phyloP scores from a whole-genome alignment of 139 green algal genomes.

The Ettlia oleoabundans region DNA sequence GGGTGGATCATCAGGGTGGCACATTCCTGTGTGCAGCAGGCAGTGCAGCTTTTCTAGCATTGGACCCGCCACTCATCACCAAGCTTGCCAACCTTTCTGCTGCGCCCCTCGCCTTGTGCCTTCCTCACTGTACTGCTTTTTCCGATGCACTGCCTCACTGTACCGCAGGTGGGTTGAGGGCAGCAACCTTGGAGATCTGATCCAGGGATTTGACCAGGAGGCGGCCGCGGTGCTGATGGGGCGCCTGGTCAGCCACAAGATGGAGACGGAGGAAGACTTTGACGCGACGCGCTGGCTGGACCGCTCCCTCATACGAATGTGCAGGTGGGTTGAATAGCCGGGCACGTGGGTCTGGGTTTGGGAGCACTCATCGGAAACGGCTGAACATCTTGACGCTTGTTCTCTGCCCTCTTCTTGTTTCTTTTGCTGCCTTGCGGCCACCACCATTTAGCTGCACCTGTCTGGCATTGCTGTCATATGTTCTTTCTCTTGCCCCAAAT shows the following conservation, averaged over 20 bases:
- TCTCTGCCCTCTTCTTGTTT: no score
- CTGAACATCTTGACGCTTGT: no score
- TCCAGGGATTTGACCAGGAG: constrained; percentile 97
- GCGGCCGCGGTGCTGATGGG: constrained; percentile 91
- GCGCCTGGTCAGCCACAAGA: constrained; percentile 69
- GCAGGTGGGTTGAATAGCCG: constrained; percentile 3
- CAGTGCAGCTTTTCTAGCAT: no score
- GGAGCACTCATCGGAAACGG: no score
- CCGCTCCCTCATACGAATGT: constrained; percentile 69
- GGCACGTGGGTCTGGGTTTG: constrained; percentile 8
- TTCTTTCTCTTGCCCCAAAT: no score
- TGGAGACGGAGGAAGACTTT: constrained; percentile 97
- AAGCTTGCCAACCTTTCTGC: no score
- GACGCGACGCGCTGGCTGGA: constrained; percentile 96
- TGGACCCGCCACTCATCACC: no score
- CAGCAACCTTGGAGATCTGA: constrained; percentile 70
- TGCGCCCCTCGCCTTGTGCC: no score
- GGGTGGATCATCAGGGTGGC: no score
- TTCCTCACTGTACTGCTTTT: not conserved
- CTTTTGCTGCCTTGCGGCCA: no score
- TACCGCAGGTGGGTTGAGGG: constrained; percentile 74
- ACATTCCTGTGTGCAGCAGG: no score
- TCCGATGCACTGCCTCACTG: not conserved
- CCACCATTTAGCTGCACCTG: no score
- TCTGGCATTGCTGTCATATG: not conserved